Evolutionary conservation across 2,329 filamentous ascomycete genomes (phyloP), one percentile per base, ranked within the genome.

Genomic region (Ascocoryne sarcoides): DNA sequence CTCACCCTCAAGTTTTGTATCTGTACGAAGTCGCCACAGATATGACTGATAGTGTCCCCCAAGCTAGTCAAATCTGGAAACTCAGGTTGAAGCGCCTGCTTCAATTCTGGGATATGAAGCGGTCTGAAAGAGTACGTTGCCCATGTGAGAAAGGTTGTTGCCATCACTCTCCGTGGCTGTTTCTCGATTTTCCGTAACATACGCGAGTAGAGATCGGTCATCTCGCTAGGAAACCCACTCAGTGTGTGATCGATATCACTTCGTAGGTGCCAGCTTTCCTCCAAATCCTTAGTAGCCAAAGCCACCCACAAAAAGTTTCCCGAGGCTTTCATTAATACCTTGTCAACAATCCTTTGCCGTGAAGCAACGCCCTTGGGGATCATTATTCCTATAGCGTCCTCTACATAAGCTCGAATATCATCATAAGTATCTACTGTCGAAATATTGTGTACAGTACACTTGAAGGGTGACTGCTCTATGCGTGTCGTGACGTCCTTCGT

Each of bases 71-170:
- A 17, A 15, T 32, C 30, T 17, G 18, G 9, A 36, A 60, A 55
- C 9, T 56, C 54, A 12, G 45, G 52, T 8, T 46, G 48, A 1
- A 36, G 44, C 12, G 47, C 32, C 36, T 60, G 49, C 3, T 54
- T 40, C 2, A 64, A 40, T 36, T 62, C 60, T 2, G 37, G 10
- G 3, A 55, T 33, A 1, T 33, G 46, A 17, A 63, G 10, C 0
- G 45, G 48, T 8, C 56, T 45, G 2, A 50, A 28, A 3, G 49
- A 42, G 34, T 48, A 50, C 5, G 53, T 48, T 19, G 50, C 44
- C 60, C 59, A 62, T 0, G 42, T 37, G 0, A 62, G 46, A 1
- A 62, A 46, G 1, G 54, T 44, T 29, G 54, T 49, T 3, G 53
- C 46, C 12, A 32, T 16, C 7, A 17, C 15, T 15, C 18, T 32